Evolutionary conservation across 108 stramenopile species (phyloP), one percentile per base, ranked within the genome.

Genomic region (Mayamaea pseudoterrestris): DNA sequence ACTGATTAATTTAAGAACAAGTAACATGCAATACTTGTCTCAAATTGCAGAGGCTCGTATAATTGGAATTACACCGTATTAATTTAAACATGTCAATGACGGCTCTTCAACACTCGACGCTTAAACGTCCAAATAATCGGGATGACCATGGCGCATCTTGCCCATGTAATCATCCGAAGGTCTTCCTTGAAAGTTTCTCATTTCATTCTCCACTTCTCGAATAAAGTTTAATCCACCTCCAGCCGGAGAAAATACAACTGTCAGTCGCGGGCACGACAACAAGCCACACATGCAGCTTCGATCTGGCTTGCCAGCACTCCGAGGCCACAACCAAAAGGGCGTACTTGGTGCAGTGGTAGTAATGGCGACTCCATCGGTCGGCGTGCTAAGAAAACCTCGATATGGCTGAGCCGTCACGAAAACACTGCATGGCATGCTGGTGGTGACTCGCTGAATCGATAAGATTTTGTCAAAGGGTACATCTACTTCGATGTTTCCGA

Each of bases 311-410:
- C 87, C 87, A 11, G 81, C 81, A 29, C 74, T 76, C 31, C 87
- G 67, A 24, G 87, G 87, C 87, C 87, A 89, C 50, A 80, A 60
- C 73, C 69, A 89, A 53, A 89, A 89, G 0, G 87, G 87, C 17
- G 78, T 89, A 23, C 63, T 69, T 2, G 82, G 77, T n/a, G 79
- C 80, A 5, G 77, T 79, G 12, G 87, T 89, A 11, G 83, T 61
- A 49, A 89, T 80, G 12, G 76, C 70, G 22, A 89, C 80, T 14
- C 82, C 87, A 57, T 89, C 87, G 1, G 54, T 66, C 1, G 82
- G 82, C 30, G 65, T 62, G 14, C 72, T 68, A 25, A 83, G 35
- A 18, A 81, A 68, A 42, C 87, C 87, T 22, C 87, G 65, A 41
- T 83, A 78, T 18, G 87, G 87, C 50, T 70, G 37, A 23, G 77